A percentile compares a stretch with the other conserved stretches of the same genome.
These are phyloP conservation scores for Trypanosoma rangeli DNA, from an alignment of 208 protist genomes.

Conservation along the genomic window DNA sequence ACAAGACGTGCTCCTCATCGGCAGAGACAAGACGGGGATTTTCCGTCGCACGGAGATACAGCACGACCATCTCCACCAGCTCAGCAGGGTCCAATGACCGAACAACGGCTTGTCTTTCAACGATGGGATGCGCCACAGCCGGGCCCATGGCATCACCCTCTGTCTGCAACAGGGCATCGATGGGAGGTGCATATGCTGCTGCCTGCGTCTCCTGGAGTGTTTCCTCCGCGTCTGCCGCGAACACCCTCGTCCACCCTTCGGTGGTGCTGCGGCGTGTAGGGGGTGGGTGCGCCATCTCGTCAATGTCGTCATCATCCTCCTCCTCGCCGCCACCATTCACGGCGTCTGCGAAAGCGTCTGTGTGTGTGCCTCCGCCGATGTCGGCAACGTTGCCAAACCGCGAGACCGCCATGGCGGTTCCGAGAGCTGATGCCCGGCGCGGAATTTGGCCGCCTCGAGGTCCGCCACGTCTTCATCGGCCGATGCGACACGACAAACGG, in stretches of 20 bases:
- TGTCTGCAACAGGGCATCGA: neutral
- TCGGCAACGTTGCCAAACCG: neutral
- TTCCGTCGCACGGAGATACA: slow-evolving; percentile 55
- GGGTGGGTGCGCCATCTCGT: neutral
- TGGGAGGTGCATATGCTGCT: neutral
- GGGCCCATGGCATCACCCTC: no score
- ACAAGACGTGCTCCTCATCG: slow-evolving; percentile 66
- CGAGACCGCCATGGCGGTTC: slow-evolving; percentile 15
- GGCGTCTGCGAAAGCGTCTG: neutral
- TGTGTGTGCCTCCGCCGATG: neutral
- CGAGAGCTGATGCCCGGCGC: neutral
- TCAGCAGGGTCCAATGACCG: slow-evolving; percentile 13
- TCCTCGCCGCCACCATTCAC: slow-evolving; percentile 4
- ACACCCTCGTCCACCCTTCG: neutral
- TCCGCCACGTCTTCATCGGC: slow-evolving; percentile 29
- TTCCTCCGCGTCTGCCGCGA: neutral
- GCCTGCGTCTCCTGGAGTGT: neutral
- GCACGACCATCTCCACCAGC: slow-evolving; percentile 35
- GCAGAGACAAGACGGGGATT: slow-evolving; percentile 53
- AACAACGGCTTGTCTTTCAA: slow-evolving; percentile 26
- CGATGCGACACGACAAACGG: slow-evolving; percentile 8
- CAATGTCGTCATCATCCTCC: slow-evolving; percentile 22
- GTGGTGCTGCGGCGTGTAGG: neutral
- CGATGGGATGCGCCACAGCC: neutral
- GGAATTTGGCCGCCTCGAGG: neutral